A percentile compares a stretch with the other conserved stretches of the same genome.
phyloP scores from a whole-genome alignment of 2,329 filamentous ascomycete species.

The Apiospora kogelbergensis region DNA sequence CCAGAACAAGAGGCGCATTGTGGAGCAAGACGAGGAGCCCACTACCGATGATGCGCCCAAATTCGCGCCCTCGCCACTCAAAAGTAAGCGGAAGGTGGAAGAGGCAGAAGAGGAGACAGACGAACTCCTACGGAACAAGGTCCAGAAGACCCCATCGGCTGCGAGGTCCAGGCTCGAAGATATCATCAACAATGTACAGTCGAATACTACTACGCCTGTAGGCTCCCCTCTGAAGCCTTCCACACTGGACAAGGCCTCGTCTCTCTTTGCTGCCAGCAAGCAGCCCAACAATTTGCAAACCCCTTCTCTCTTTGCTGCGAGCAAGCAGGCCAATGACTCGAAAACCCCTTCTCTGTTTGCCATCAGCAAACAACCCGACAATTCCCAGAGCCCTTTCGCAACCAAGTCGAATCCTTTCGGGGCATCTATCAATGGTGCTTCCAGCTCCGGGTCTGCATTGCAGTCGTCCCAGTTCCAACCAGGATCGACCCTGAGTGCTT shows the following conservation, averaged over 20 bases:
- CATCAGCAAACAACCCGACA: neutral
- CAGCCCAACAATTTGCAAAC: neutral
- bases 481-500: slow-evolving; percentile 32
- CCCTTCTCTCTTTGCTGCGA: neutral
- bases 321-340: no score
- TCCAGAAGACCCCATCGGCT: slow-evolving; percentile 52
- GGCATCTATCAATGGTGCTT: slow-evolving; percentile 36
- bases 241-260: slow-evolving; percentile 5
- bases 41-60: slow-evolving; percentile 33
- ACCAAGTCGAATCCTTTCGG: slow-evolving; percentile 29
- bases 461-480: slow-evolving; percentile 30
- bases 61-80: slow-evolving; percentile 37
- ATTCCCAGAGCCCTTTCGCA: slow-evolving; percentile 29
- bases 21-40: slow-evolving; percentile 33
- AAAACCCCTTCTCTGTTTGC: neutral
- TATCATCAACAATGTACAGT: slow-evolving; percentile 51
- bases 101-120: slow-evolving; percentile 39
- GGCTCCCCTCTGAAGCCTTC: slow-evolving; percentile 25
- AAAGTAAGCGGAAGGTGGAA: slow-evolving; percentile 54
- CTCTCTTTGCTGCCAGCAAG: neutral
- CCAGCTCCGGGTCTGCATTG: slow-evolving; percentile 43
- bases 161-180: slow-evolving; percentile 58
- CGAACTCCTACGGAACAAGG: slow-evolving; percentile 50
- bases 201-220: slow-evolving; percentile 29
- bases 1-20: slow-evolving; percentile 50